Percentiles rank a stretch among this genome's conserved stretches.
Conservation (phyloP, 2,329 filamentous ascomycete species). For the Dothidotthia symphoricarpi region DNA sequence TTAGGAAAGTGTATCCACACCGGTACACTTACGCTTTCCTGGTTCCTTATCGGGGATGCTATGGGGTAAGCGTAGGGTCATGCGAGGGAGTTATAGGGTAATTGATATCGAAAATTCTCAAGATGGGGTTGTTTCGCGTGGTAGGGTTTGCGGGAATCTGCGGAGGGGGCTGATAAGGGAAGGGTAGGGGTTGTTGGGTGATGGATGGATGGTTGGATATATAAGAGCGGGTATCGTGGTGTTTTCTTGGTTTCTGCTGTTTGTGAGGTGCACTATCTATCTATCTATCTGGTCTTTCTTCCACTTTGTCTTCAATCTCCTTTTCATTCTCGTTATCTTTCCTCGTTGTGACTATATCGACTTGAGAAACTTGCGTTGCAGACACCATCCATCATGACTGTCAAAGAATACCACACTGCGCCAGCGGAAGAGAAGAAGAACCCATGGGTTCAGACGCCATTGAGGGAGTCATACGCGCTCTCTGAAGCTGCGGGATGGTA, state of each 20-base stretch:
- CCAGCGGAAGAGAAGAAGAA: slow-evolving; percentile 23
- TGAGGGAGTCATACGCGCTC: slow-evolving; percentile 64
- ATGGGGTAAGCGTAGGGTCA: slow-evolving; percentile 39
- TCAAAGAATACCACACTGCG: slow-evolving; percentile 20
- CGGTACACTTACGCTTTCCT: slow-evolving; percentile 13
- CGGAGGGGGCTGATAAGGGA: slow-evolving; percentile 1
- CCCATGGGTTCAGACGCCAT: slow-evolving; percentile 70
- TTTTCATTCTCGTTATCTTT: no score
- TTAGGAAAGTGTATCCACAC: slow-evolving; percentile 30
- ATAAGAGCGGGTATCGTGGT: no score
- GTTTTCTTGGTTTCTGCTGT: no score
- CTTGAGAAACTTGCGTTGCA: not conserved
- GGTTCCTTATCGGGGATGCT: slow-evolving; percentile 30
- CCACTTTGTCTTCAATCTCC: no score
- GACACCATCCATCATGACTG: slow-evolving; percentile 21
- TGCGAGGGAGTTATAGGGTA: slow-evolving; percentile 38
- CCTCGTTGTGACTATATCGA: no score
- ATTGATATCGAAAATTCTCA: slow-evolving; percentile 31
- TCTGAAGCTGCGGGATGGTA: slow-evolving; percentile 72
- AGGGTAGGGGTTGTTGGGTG: not conserved
- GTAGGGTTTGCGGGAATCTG: slow-evolving; percentile 7
- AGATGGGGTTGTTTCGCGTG: no score
- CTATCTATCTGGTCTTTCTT: no score
- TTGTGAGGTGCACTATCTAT: no score
- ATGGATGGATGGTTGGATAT: not conserved